These are phyloP conservation scores for Puccinia brachypodii DNA, from an alignment of 1,284 basidiomycete species.

Conservation along the genomic window DNA sequence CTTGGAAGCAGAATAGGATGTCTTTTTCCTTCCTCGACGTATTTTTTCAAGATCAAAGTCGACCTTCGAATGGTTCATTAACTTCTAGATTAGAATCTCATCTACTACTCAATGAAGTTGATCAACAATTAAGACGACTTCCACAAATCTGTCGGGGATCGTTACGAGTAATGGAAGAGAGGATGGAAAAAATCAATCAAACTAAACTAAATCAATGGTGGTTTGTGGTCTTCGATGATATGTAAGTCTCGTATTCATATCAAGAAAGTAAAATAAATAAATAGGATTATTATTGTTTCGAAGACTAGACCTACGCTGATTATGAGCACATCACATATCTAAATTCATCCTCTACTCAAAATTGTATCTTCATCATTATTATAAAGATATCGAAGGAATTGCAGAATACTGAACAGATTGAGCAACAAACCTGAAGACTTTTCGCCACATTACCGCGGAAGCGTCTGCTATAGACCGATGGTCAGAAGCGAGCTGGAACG, in stretches of 20 bases:
- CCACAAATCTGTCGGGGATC: conserved; percentile 48
- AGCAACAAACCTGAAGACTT: conserved; percentile 65
- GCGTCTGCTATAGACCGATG: conserved; percentile 73
- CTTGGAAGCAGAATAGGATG: conserved; percentile 64
- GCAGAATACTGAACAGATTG: conserved; percentile 62
- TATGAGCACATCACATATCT: too few relatives aligned
- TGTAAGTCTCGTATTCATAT: conserved; percentile 47
- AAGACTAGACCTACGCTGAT: too few relatives aligned
- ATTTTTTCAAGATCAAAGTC: conserved; percentile 60
- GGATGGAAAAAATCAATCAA: conserved; percentile 50
- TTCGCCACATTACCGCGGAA: conserved; percentile 70
- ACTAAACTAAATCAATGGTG: conserved; percentile 64
- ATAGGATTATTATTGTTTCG: too few relatives aligned
- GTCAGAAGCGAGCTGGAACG: conserved; percentile 67
- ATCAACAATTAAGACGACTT: conserved; percentile 17
- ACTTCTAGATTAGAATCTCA: conserved; percentile 58
- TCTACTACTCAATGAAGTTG: conserved; percentile 59
- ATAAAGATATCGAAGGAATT: conserved; percentile 66
- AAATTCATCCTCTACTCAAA: too few relatives aligned
- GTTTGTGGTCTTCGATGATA: conserved; percentile 74
- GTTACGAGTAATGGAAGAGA: conserved; percentile 18
- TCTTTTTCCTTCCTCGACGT: conserved; percentile 69
- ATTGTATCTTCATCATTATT: not conserved
- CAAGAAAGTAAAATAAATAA: not conserved
- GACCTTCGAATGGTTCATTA: not conserved